Base-by-base conservation (phyloP, 2,329 filamentous ascomycete genomes). In the Apiospora rasikravindrae region DNA sequence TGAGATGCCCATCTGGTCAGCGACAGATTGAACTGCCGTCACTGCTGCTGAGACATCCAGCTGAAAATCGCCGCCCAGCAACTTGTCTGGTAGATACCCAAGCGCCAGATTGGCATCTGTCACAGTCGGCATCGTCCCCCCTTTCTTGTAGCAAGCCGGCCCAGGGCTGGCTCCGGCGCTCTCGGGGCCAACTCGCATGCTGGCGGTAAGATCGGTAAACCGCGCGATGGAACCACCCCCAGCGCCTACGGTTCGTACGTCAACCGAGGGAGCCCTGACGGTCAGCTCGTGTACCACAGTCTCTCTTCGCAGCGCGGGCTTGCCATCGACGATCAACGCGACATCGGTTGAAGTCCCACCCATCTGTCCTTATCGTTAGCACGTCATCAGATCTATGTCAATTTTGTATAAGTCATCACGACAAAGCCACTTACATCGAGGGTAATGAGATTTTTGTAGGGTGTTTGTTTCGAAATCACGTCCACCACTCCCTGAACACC, bases 301-400 rank as follows among this genome's bases (percentile, higher is more conserved):
- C 74, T 87, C 84, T 45, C 85, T 79, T 53, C 85, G 82, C 26
- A 86, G 80, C 47, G 83, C 81, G 6, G 83, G 83, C 70, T 83
- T 81, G 2, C 83, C 82, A 24, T 84, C 80, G 26, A 82, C 81
- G 24, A 87, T 82, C 5, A 87, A 75, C 1, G 85, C 84, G 72
- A 84, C 85, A 70, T 87, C 85, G 0, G 85, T 86, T 6, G 83
- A 85, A 0, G 85, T 87, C 1, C 85, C 85, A n/a, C 85, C 85
- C 84, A 87, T 86, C 45, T 69, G 16, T 37, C 22, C 1, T 2
- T 24, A 49, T 47, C 13, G 33, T 64, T 33, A 64, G 57, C 29
- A 14, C n/a, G 7, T n/a, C 16, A 64, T 6, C 26, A 14, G n/a
- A 4, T 40, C 22, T 22, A n/a, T 16, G 37, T 37, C 19, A n/a